Base-by-base conservation (phyloP, 2,329 filamentous ascomycete species). In the Dactylellina parvicollis region DNA sequence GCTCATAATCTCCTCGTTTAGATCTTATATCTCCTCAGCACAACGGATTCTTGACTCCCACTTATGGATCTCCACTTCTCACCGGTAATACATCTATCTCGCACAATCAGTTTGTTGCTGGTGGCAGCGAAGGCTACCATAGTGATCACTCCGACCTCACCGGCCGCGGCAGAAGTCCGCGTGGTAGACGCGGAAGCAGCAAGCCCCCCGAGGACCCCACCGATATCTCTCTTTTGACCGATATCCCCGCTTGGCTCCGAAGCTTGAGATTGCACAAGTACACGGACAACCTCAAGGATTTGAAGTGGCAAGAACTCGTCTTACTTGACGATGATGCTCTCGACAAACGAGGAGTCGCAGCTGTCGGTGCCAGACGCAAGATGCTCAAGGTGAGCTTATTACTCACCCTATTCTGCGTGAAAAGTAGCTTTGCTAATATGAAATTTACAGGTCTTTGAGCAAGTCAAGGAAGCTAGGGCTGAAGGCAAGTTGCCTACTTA, bases 181-280 rank as follows among this genome's bases (percentile, higher is more conserved):
- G 95, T 77, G 95, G 95, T 78, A 89, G 95, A 75, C 87, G 95
- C 77, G 95, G 95, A 76, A 97, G 90, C 84, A 96, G 92, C 44
- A 99, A 98, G 86, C 95, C 95, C 28, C 95, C 95, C 49, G 95
- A 99, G 84, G 95, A 99, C 79, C 95, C 95, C 2, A 98, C 94
- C 18, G 95, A 99, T 81, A 90, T 91, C 14, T 88, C 86, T 42
- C 86, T 99, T 72, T 85, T 99, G 77, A 91, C 96, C 82, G 95
- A 99, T 79, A 97, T 99, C 77, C 94, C 95, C 61, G 90, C 89
- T 80, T 99, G 95, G 95, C 86, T 99, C 78, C 89, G 95, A 80
- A 97, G 92, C 81, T 86, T 98, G 80, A 89, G 95, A 73, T 85
- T 99, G 78, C 95, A 99, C 85, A 99, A 99, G 84, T 99, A 99